phyloP scores from a whole-genome alignment of 78 protist species.

The Blattamonas nauphoetae region DNA sequence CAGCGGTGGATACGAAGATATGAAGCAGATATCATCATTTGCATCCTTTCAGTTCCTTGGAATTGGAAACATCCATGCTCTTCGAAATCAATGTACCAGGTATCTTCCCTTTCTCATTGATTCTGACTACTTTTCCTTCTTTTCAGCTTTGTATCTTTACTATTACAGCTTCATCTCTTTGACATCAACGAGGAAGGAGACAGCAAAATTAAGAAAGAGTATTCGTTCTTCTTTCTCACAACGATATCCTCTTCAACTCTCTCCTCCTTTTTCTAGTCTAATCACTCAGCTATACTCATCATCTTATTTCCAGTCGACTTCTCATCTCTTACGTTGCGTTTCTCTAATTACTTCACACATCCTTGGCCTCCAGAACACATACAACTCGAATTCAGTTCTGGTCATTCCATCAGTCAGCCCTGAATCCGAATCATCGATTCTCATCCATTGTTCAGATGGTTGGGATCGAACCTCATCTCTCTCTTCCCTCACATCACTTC shows the following conservation, averaged over 20 bases:
- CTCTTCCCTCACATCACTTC: neutral
- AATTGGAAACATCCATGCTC: neutral
- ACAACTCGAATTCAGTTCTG: neutral
- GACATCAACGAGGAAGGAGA: no score
- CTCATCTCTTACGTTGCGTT: neutral
- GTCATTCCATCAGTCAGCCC: neutral
- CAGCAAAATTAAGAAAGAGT: no score
- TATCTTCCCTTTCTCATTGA: neutral
- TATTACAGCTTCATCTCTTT: neutral
- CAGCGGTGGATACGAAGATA: slow-evolving; percentile 1
- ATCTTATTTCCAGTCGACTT: neutral
- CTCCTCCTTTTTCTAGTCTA: neutral
- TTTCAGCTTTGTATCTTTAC: neutral
- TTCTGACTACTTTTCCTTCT: neutral
- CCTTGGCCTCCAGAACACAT: no score
- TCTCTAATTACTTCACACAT: neutral
- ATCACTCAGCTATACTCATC: neutral
- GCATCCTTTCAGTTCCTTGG: neutral
- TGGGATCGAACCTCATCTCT: slow-evolving; percentile 40
- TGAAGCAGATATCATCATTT: neutral
- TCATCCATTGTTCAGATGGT: slow-evolving; percentile 36
- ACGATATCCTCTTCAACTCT: neutral
- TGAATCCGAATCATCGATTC: neutral
- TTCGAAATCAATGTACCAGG: neutral
- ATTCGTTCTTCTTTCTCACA: neutral